Conservation (phyloP, 2,329 filamentous ascomycete species). For the Dissoconium aciculare region DNA sequence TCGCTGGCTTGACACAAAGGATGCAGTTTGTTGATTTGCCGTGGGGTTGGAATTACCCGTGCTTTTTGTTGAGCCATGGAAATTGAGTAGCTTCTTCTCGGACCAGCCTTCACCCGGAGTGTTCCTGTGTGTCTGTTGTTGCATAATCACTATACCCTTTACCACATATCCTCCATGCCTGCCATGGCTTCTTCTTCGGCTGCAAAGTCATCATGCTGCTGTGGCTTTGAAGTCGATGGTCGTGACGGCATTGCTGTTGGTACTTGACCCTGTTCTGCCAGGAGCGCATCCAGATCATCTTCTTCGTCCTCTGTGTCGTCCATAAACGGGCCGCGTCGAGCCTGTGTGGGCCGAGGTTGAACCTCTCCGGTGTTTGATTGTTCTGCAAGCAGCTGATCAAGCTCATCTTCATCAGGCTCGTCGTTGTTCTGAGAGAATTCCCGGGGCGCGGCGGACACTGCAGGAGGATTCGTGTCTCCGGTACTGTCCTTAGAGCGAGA, state of each 20-base stretch:
- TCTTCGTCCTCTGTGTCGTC: conserved; percentile 8
- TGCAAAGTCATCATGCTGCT: conserved; percentile 29
- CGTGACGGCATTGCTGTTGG: neutral
- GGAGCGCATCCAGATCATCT: conserved; percentile 16
- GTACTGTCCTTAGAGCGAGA: neutral
- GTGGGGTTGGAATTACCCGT: too few relatives aligned
- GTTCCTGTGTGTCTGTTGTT: neutral
- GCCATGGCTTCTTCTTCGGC: conserved; percentile 56
- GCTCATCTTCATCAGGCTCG: conserved; percentile 36
- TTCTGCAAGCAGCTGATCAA: conserved; percentile 42
- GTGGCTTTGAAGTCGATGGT: conserved; percentile 8
- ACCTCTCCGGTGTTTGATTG: too few relatives aligned
- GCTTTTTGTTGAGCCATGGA: too few relatives aligned
- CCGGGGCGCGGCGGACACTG: too few relatives aligned
- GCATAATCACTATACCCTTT: conserved; percentile 1
- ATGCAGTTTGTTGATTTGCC: too few relatives aligned
- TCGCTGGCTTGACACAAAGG: too few relatives aligned
- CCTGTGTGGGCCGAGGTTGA: too few relatives aligned
- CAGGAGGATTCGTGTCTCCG: too few relatives aligned
- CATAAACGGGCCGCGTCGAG: too few relatives aligned
- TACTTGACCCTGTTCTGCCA: conserved; percentile 9
- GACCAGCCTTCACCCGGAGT: too few relatives aligned
- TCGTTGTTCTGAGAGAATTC: too few relatives aligned
- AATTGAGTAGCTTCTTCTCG: too few relatives aligned
- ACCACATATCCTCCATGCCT: conserved; percentile 15